These are phyloP conservation scores for Phytophthora pistaciae DNA, from an alignment of 352 stramenopile species.

Conservation along the genomic window DNA sequence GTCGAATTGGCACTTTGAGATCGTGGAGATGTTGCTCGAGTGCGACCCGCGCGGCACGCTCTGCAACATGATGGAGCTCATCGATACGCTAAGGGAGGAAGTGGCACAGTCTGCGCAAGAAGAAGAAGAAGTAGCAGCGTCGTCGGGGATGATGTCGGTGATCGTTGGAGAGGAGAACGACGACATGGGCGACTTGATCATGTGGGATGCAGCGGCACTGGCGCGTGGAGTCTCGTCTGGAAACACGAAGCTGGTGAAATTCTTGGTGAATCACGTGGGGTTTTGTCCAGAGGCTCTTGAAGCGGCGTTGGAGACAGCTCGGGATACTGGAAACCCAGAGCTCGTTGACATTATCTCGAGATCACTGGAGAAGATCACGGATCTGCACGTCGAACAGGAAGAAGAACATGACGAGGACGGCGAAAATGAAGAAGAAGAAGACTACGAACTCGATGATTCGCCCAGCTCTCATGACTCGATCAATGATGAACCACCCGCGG, in stretches of 20 bases:
- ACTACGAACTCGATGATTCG: not conserved
- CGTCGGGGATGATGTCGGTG: constrained; percentile 15
- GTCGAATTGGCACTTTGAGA: constrained; percentile 22
- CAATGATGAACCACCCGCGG: not conserved
- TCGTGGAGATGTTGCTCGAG: constrained; percentile 33
- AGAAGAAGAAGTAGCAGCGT: not conserved
- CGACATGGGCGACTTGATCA: not conserved
- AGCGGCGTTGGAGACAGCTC: constrained; percentile 12
- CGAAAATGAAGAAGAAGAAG: not conserved
- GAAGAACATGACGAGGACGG: not conserved
- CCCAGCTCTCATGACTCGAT: not conserved
- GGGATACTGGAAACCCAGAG: not conserved
- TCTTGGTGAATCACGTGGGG: constrained; percentile 27
- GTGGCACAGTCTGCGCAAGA: not conserved
- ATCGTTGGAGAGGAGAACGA: constrained; percentile 20
- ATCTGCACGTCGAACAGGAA: not conserved
- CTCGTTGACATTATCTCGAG: constrained; percentile 6
- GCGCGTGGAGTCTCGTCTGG: constrained; percentile 12
- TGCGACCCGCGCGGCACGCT: constrained; percentile 41
- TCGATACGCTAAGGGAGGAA: constrained; percentile 27
- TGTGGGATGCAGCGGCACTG: constrained; percentile 28
- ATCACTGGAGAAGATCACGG: constrained; percentile 1
- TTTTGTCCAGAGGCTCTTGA: constrained; percentile 12
- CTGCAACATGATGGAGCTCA: constrained; percentile 34
- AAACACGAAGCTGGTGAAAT: constrained; percentile 19